Percentiles rank a stretch among this genome's conserved stretches.
Evolutionary conservation across 1,284 basidiomycete species (phyloP).

Genomic region (Trichosporon coremiiforme): DNA sequence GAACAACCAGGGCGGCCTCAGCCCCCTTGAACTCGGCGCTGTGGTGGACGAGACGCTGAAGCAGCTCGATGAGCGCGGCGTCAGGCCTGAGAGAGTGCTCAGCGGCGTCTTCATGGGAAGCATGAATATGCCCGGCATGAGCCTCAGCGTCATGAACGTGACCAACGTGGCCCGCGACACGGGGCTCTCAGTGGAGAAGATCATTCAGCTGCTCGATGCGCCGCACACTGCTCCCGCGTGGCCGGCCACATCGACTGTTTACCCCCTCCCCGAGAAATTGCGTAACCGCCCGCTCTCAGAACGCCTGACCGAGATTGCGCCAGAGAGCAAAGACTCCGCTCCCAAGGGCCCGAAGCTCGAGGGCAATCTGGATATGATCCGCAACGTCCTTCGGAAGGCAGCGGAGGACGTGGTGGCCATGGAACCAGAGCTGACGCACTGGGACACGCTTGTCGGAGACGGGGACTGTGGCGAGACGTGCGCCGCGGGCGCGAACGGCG

Average conservation of each 20-base stretch:
- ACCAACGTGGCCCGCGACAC: constrained; percentile 48
- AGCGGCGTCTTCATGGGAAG: constrained; percentile 58
- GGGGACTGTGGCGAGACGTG: constrained; percentile 56
- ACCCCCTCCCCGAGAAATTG: constrained; percentile 40
- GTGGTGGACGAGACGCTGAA: constrained; percentile 56
- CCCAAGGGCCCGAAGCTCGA: constrained; percentile 20
- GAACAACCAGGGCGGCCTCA: constrained; percentile 60
- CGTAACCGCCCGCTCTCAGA: constrained; percentile 40
- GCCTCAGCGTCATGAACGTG: constrained; percentile 58
- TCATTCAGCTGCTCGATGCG: constrained; percentile 58
- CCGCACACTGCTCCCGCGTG: constrained; percentile 57
- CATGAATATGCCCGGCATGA: constrained; percentile 60
- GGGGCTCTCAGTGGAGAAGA: constrained; percentile 36
- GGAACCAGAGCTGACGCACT: constrained; percentile 58
- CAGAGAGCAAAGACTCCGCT: constrained; percentile 47
- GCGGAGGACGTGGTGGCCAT: constrained; percentile 47
- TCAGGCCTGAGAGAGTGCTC: constrained; percentile 56
- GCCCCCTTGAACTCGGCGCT: constrained; percentile 58
- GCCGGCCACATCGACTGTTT: constrained; percentile 52
- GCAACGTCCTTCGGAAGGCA: constrained; percentile 40
- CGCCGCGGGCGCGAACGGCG: constrained; percentile 49
- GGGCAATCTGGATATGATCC: constrained; percentile 36
- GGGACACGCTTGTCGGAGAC: constrained; percentile 57
- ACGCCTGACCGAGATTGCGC: constrained; percentile 40
- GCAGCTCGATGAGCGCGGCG: constrained; percentile 48